phyloP scores from a whole-genome alignment of 129 eudicot genomes.

The Tagetes patula region DNA sequence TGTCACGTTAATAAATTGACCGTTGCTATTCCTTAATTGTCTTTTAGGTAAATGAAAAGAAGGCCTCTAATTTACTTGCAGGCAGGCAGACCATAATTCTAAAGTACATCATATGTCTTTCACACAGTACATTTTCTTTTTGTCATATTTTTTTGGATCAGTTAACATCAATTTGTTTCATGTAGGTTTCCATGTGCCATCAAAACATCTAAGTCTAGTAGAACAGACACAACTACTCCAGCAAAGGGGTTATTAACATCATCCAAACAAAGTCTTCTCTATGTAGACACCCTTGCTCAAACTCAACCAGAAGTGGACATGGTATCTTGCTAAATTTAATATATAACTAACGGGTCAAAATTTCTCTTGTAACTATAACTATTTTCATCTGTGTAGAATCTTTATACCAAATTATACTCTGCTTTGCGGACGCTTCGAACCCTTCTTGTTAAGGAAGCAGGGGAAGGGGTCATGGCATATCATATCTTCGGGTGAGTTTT shows the following conservation, averaged over 20 bases:
- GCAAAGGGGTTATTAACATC: conserved; percentile 54
- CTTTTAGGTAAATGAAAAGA: conserved; percentile 66
- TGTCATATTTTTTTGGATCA: background rate
- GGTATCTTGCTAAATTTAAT: conserved; percentile 35
- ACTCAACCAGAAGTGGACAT: conserved; percentile 51
- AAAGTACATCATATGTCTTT: conserved; percentile 43
- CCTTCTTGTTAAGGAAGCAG: conserved; percentile 62
- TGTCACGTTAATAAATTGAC: background rate
- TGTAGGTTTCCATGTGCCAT: conserved; percentile 67
- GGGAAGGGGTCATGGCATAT: conserved; percentile 60
- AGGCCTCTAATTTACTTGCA: conserved; percentile 42
- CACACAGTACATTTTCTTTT: background rate
- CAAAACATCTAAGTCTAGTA: conserved; percentile 46
- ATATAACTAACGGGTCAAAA: background rate
- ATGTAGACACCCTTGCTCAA: conserved; percentile 37
- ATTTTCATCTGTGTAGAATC: conserved; percentile 39
- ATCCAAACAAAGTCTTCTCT: conserved; percentile 48
- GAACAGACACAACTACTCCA: conserved; percentile 48
- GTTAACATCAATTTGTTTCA: background rate
- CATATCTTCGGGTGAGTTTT: conserved; percentile 73
- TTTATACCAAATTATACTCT: conserved; percentile 54
- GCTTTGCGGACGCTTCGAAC: conserved; percentile 61
- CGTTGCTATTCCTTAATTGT: background rate
- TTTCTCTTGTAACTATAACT: background rate
- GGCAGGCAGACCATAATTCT: conserved; percentile 56